Evolutionary conservation across 192 early-diverging fungal species (phyloP).

Genomic region (Neocallimastix lanati): DNA sequence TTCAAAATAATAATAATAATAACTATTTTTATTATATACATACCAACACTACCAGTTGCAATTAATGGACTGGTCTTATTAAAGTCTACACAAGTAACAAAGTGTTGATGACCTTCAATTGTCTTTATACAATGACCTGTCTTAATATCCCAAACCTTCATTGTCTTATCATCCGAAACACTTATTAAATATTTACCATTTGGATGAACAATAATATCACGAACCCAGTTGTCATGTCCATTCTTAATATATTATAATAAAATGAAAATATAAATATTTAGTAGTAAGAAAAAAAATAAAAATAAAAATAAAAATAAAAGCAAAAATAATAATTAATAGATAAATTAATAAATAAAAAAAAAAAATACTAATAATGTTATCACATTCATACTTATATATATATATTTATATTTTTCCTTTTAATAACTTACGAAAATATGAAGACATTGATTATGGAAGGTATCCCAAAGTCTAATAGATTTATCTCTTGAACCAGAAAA

Average conservation of each 20-base stretch:
- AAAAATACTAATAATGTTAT: too few species aligned
- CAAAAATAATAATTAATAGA: too few species aligned
- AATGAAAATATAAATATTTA: too few species aligned
- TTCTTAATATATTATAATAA: constrained; percentile 16
- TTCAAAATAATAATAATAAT: too few species aligned
- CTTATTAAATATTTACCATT: constrained; percentile 63
- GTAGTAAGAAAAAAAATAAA: too few species aligned
- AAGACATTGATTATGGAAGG: constrained; percentile 40
- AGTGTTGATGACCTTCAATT: constrained; percentile 71
- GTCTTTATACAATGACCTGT: constrained; percentile 64
- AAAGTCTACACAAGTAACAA: constrained; percentile 70
- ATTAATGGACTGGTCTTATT: constrained; percentile 29
- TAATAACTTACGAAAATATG: constrained; percentile 45
- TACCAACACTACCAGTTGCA: constrained; percentile 41
- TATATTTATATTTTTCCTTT: background rate
- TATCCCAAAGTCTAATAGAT: constrained; percentile 74
- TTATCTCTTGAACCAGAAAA: constrained; percentile 82
- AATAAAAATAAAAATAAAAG: too few species aligned
- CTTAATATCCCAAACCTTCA: constrained; percentile 76
- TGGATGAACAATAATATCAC: constrained; percentile 66
- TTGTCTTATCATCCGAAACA: constrained; percentile 77
- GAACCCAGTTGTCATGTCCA: constrained; percentile 88
- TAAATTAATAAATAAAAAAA: too few species aligned
- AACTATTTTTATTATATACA: background rate
- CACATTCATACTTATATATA: too few species aligned